Base-by-base conservation (phyloP, 495 filamentous ascomycete species). In the Glutinoglossum americanum region DNA sequence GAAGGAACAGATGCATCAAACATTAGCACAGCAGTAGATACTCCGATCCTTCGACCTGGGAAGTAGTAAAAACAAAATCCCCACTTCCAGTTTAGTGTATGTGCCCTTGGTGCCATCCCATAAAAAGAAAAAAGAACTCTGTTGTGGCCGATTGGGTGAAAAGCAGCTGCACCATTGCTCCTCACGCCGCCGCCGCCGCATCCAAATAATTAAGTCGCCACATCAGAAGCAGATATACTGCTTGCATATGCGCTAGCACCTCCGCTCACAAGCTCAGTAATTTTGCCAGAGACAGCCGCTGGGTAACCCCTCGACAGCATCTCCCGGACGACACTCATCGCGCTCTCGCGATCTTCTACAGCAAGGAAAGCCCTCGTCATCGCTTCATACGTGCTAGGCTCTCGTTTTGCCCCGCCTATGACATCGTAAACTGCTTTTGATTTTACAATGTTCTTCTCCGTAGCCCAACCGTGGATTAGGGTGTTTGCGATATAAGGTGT, bases 401-500 rank as follows among this genome's bases (percentile, higher is more conserved):
- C 92, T 28, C 92, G 80, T 72, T 83, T 86, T 32, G 79, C 75
- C 27, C 74, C 74, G 35, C 80, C 77, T 39, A 98, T 78, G 51
- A 76, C 72, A 41, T 83, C 75, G 66, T 94, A 98, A 62, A 96
- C 79, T 6, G 74, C 72, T 68, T 82, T 79, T 39, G 87, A 85
- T 68, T 86, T 88, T 55, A 67, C 69, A 27, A 98, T 85, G 57
- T 89, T 77, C 68, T 83, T 84, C 67, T 85, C 85, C 30, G 79
- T 72, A 37, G 93, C 88, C 92, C 92, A 98, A 60, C 92, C 92
- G 63, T 97, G 88, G 66, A 98, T 98, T n/a, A 98, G 79, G 0
- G 88, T 94, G 74, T 98, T 98, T 63, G 93, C 92, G 62, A 98
- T 97, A 71, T 98, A 98, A 1, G 92, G 84, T 4, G 93, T 97